Evolutionary conservation across 1,284 basidiomycete species (phyloP).

Genomic region (Ganoderma lucidum): DNA sequence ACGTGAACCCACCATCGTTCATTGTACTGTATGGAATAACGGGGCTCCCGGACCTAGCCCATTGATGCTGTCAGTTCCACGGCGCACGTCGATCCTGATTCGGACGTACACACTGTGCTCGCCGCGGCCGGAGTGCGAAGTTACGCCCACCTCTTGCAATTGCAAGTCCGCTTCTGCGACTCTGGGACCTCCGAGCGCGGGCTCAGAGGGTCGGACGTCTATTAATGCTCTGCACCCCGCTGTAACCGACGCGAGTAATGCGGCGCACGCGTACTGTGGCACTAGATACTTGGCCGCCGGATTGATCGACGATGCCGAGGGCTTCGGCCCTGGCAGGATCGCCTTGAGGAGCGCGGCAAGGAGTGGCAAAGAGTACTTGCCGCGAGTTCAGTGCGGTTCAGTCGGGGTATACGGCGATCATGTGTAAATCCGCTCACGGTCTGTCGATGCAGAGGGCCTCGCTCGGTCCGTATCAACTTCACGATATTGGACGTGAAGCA

Average conservation of each 20-base stretch:
- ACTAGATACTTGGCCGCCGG: neutral
- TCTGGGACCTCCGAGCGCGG: neutral
- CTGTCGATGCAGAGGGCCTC: neutral
- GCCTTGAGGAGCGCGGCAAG: neutral
- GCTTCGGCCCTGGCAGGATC: neutral
- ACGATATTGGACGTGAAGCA: constrained; percentile 3
- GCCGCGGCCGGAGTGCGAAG: neutral
- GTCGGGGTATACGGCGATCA: neutral
- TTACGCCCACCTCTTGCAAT: neutral
- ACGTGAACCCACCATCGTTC: neutral
- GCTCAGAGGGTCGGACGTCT: neutral
- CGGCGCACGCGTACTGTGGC: neutral
- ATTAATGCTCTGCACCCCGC: neutral
- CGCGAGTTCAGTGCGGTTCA: neutral
- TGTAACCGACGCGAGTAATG: neutral
- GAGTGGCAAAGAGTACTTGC: neutral
- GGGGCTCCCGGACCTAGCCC: neutral
- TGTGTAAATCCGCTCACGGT: neutral
- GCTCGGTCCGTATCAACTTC: neutral
- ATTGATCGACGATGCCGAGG: constrained; percentile 1
- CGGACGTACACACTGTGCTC: neutral
- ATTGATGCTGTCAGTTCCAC: neutral
- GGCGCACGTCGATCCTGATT: neutral
- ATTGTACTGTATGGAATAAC: neutral
- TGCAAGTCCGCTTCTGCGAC: neutral